Base-by-base conservation (phyloP, 2,329 filamentous ascomycete genomes). In the Nemania sp. region DNA sequence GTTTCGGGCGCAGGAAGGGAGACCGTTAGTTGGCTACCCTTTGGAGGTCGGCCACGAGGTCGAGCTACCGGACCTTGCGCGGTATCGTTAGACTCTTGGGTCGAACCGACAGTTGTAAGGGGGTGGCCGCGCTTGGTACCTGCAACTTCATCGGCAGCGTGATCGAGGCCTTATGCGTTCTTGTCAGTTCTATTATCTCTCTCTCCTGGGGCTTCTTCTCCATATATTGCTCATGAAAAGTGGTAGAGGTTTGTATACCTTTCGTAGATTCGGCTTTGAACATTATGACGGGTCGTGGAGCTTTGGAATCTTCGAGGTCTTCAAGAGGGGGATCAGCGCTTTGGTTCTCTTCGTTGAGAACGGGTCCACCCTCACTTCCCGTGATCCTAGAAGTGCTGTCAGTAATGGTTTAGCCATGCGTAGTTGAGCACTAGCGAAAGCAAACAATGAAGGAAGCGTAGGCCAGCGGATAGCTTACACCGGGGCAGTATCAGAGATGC, bases 1-100 rank as follows among this genome's bases (percentile, higher is more conserved):
- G 15, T 28, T 22, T 28, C 15, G 28, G 33, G 8, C 36, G 6
- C 7, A 19, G 20, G 22, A 23, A 9, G 9, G 22, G 46, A 34
- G 8, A 3, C 12, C 4, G 15, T 28, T 17, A 17, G 14, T 17
- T 15, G n/a, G 14, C 8, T 19, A 5, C 30, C 45, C 17, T 50
- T 54, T 12, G 39, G 11, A 2, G 50, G 43, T 30, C 50, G 54
- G 15, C 51, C 46, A 46, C 47, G 49, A 14, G 14, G 30, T 39
- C 45, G 45, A 30, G 34, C 12, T 15, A 17, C 20, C 37, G 26
- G 7, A n/a, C 5, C 39, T 23, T 43, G 45, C 12, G 11, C n/a
- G 12, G 8, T 9, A 17, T 6, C 11, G 30, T 15, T 26, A 26
- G 31, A 6, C 6, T 19, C 17, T 47, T 44, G 26, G 19, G 45